Base-by-base conservation (phyloP, 345 rosid genomes). In the Gossypium stocksii region DNA sequence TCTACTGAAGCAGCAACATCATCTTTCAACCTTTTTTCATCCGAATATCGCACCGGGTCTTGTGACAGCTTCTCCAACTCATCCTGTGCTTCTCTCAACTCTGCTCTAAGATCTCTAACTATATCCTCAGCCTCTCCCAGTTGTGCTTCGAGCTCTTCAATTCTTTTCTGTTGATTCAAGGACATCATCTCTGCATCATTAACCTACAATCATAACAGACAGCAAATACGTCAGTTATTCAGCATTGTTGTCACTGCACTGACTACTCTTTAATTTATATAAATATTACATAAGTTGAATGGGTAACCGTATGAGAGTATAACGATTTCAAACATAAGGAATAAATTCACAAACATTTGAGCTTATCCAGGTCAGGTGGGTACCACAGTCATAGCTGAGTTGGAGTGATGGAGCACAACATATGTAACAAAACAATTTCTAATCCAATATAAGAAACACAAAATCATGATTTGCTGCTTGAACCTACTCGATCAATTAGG, bases 81-180 rank as follows among this genome's bases (percentile, higher is more conserved):
- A 73, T 83, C 87, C 57, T 79, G 96, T 23, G 83, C 80, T 79
- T 82, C 85, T 76, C 85, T 84, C 83, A 91, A 83, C 77, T 91
- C 97, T 76, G 83, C 79, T 79, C 93, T 87, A 64, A 93, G 91
- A 74, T 91, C 98, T 83, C 85, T 87, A 45, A 89, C 97, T 58
- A 88, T 87, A 80, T 88, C 93, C 83, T 90, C 90, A 78, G 97
- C 94, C 85, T 91, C 98, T 70, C 90, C 91, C 45, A 93, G 89
- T 77, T 84, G 98, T 77, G 94, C 89, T 81, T 93, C 96, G 71
- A 93, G 93, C 82, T 90, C 98, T 41, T 86, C 93, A 76, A 93
- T 86, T 82, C 80, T 90, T 72, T 58, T 85, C 68, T 85, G 87
- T 75, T 87, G 94, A 78, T 73, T 77, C 77, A 82, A 70, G 65